Percentiles rank a stretch among this genome's conserved stretches.
phyloP scores from a whole-genome alignment of 495 filamentous ascomycete species.

The Cudoniella acicularis region DNA sequence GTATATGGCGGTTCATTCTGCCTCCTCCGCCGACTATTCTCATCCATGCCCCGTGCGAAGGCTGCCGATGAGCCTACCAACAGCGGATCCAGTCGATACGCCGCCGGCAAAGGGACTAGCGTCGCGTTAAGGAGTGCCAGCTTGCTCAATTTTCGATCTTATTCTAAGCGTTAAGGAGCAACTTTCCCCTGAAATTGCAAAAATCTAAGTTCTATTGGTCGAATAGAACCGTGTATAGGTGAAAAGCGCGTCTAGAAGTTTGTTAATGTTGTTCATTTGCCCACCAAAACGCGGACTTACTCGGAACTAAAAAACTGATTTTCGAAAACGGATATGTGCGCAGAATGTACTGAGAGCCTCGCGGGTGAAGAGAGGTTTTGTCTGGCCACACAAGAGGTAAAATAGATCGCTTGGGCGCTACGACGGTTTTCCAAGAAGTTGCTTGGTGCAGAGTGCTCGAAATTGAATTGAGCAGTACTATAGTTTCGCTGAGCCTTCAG shows the following conservation, averaged over 20 bases:
- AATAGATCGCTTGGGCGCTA: not conserved
- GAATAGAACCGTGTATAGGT: not conserved
- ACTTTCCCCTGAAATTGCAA: not conserved
- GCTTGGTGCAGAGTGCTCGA: not conserved
- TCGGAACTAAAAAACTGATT: not conserved
- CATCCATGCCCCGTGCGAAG: slow-evolving; percentile 63
- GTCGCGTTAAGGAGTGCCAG: slow-evolving; percentile 56
- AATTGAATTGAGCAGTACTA: not conserved
- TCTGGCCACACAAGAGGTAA: not conserved
- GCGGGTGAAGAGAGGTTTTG: not conserved
- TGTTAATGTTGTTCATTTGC: not conserved
- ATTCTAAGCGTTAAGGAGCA: not conserved
- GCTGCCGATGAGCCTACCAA: slow-evolving; percentile 39
- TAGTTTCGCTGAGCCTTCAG: slow-evolving; percentile 11
- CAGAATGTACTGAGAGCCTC: not conserved
- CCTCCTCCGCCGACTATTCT: slow-evolving; percentile 58
- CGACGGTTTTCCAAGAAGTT: not conserved
- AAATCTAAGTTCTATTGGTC: not conserved
- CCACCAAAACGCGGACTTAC: not conserved
- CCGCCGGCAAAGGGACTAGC: slow-evolving; percentile 55
- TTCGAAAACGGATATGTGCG: not conserved
- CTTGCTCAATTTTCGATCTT: slow-evolving; percentile 34
- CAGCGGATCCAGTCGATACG: slow-evolving; percentile 45
- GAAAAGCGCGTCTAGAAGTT: not conserved
- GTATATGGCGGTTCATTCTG: slow-evolving; percentile 59